Base-by-base conservation (phyloP, 2,329 filamentous ascomycete genomes). In the Nothophaeocryptopus gaeumannii region DNA sequence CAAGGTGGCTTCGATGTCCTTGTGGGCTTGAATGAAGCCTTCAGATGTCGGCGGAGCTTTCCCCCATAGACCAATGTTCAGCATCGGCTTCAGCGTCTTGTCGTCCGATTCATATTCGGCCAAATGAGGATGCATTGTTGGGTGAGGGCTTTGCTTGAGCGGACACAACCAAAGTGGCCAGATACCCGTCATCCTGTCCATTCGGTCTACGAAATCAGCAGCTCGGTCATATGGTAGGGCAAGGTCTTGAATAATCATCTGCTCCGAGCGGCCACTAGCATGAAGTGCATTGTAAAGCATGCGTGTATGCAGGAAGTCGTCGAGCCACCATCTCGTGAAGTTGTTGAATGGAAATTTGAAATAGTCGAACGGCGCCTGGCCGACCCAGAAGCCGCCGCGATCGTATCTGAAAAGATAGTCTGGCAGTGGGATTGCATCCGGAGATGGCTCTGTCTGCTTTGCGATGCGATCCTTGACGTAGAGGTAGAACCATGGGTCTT, bases 321-420 rank as follows among this genome's bases (percentile, higher is more conserved):
- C 79, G 3, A 86, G 72, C n/a, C 79, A 64, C 61, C 73, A 78
- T 14, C 84, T 77, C 0, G 83, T 86, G 57, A 80, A 66, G 32
- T 77, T 73, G 70, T 84, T 87, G 68, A 86, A 86, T 0, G 84
- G 84, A 1, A 76, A 78, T 32, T 77, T 62, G 66, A 86, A 86
- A 67, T 86, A 87, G 15, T 71, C 66, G 67, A 84, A 86, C 2
- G 82, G 80, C 50, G 82, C 80, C 15, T 70, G 70, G 8, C 79
- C 84, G 3, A 80, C 79, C 84, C 84, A 88, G 69, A 87, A 87
- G 2, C 78, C 82, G 39, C 83, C 84, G 32, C 84, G 78, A 64
- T 88, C 83, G 68, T 85, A 87, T 12, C 84, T 79, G 68, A 88
- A 88, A 51, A 87, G 78, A 66, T 88, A 88, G 61, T 87, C 84